Evolutionary conservation across 2,329 filamentous ascomycete genomes (phyloP).

Genomic region (Cercospora janseana): DNA sequence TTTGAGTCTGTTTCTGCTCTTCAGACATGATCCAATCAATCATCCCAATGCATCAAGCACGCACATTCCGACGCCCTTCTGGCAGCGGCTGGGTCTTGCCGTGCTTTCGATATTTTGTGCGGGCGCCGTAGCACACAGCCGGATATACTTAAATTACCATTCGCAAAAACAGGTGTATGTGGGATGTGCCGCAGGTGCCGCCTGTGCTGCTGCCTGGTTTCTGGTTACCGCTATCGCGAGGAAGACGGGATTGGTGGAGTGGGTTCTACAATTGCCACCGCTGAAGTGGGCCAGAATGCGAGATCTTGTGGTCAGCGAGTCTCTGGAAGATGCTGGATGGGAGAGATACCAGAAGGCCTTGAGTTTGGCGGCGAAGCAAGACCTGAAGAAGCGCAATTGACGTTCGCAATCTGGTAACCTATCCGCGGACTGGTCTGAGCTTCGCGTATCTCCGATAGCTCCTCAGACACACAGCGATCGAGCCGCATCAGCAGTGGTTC

Average conservation of each 20-base stretch:
- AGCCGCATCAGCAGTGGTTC: too few relatives aligned
- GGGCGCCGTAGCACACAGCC: constrained; percentile 67
- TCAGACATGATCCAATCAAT: constrained; percentile 65
- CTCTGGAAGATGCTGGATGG: constrained; percentile 89
- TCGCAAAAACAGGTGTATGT: constrained; percentile 83
- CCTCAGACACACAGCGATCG: too few relatives aligned
- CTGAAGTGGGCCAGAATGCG: constrained; percentile 68
- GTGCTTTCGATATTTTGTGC: constrained; percentile 43
- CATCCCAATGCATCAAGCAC: constrained; percentile 44
- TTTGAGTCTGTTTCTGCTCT: constrained; percentile 76
- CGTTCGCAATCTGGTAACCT: too few relatives aligned
- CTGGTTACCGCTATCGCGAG: constrained; percentile 65
- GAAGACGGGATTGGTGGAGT: constrained; percentile 66
- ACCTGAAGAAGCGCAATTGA: constrained; percentile 25
- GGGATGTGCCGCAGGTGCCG: constrained; percentile 67
- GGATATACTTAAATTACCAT: constrained; percentile 91
- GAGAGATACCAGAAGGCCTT: constrained; percentile 73
- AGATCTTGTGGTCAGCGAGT: constrained; percentile 83
- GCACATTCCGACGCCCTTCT: constrained; percentile 57
- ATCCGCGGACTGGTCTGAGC: too few relatives aligned
- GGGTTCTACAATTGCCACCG: constrained; percentile 66
- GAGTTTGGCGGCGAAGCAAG: constrained; percentile 33
- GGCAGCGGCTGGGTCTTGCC: constrained; percentile 59
- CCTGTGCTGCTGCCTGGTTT: constrained; percentile 79
- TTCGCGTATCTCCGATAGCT: too few relatives aligned